phyloP scores from a whole-genome alignment of 805 yeast genomes.

The Lipomyces lipofer region DNA sequence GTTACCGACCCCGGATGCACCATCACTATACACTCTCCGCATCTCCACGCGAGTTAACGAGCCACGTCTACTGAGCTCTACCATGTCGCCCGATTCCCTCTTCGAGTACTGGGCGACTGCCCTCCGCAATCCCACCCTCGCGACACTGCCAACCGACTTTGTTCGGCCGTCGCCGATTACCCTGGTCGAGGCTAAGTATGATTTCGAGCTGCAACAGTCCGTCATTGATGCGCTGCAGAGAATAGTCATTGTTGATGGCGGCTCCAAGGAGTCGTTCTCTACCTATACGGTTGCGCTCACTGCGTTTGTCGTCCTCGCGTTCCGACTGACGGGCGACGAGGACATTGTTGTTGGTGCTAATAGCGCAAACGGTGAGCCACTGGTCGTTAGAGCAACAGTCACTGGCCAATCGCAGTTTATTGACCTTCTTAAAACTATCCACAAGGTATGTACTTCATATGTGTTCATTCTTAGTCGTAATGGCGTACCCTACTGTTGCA shows the following conservation, averaged over 20 bases:
- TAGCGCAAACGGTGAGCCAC: slow-evolving; percentile 47
- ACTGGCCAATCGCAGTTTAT: slow-evolving; percentile 45
- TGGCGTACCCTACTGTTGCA: no score
- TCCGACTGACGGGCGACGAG: slow-evolving; percentile 89
- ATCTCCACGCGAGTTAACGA: no score
- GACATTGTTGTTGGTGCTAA: slow-evolving; percentile 86
- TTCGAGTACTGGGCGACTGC: slow-evolving; percentile 56
- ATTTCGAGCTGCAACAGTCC: slow-evolving; percentile 37
- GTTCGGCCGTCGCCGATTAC: slow-evolving; percentile 71
- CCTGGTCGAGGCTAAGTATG: slow-evolving; percentile 60
- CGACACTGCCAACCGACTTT: slow-evolving; percentile 86
- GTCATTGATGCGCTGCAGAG: slow-evolving; percentile 29
- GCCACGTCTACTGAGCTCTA: no score
- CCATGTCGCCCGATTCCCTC: slow-evolving; percentile 8
- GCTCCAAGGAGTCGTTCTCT: slow-evolving; percentile 22
- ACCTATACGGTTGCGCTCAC: slow-evolving; percentile 54
- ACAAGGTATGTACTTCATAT: slow-evolving; percentile 34
- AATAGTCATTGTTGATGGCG: slow-evolving; percentile 28
- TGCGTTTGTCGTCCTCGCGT: slow-evolving; percentile 66
- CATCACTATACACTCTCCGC: no score
- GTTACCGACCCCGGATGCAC: no score
- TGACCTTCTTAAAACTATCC: slow-evolving; percentile 52
- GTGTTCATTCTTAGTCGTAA: not conserved
- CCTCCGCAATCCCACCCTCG: slow-evolving; percentile 78
- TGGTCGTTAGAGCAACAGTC: slow-evolving; percentile 63